A percentile compares a stretch with the other conserved stretches of the same genome.
phyloP scores from a whole-genome alignment of 2,329 filamentous ascomycete genomes.

The Sporothrix phasma region DNA sequence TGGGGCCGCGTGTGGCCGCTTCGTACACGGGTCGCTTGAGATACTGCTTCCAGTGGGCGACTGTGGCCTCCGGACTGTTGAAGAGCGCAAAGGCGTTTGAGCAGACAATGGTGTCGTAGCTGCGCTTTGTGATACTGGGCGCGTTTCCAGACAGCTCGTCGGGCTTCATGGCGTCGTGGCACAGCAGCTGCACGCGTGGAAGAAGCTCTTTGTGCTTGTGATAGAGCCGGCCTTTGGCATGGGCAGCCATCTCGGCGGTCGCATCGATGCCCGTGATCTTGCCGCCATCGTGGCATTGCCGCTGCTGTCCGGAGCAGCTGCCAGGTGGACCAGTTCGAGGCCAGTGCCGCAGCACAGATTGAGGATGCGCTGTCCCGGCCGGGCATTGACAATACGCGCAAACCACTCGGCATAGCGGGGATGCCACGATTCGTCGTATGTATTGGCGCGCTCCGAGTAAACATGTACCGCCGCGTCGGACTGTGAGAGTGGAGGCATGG shows the following conservation, averaged over 20 bases:
- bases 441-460: conserved; percentile 25
- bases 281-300: conserved; percentile 18
- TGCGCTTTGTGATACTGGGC: not conserved
- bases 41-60: conserved; percentile 24
- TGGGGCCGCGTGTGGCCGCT: not conserved
- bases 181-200: not conserved
- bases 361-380: conserved; percentile 24
- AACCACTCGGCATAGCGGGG: conserved; percentile 26
- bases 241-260: conserved; percentile 26
- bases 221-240: conserved; percentile 21
- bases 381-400: conserved; percentile 22
- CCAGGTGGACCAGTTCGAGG: conserved; percentile 25
- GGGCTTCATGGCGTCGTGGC: not conserved
- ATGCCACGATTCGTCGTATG: conserved; percentile 29
- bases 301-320: conserved; percentile 20
- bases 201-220: conserved; percentile 15
- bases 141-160: not conserved
- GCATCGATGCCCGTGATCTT: conserved; percentile 26
- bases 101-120: conserved; percentile 27
- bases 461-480: conserved; percentile 23
- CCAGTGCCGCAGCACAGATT: conserved; percentile 30
- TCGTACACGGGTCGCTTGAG: conserved; percentile 18
- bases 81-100: conserved; percentile 29
- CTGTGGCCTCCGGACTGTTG: conserved; percentile 21
- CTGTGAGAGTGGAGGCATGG: not conserved